These are phyloP conservation scores for Cornus florida DNA, from an alignment of 148 eudicot genomes.

Conservation along the genomic window DNA sequence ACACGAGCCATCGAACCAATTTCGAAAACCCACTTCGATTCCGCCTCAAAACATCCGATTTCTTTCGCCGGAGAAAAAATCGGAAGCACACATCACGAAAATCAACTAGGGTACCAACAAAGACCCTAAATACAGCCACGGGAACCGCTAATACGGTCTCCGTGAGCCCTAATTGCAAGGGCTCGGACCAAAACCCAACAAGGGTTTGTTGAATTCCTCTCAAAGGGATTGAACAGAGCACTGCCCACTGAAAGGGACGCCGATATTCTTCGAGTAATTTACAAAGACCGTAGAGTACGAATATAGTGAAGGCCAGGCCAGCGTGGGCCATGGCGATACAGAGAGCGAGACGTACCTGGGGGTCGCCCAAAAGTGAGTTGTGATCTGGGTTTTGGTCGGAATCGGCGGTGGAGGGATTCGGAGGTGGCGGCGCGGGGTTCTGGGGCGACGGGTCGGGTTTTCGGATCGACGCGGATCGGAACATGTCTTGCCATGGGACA, in stretches of 20 bases:
- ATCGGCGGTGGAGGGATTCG: slow-evolving; percentile 9
- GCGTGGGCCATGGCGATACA: slow-evolving; percentile 95
- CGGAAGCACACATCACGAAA: slow-evolving; percentile 39
- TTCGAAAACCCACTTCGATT: slow-evolving; percentile 61
- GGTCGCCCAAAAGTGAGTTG: slow-evolving; percentile 43
- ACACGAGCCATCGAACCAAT: slow-evolving; percentile 62
- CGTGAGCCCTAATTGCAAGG: slow-evolving; percentile 67
- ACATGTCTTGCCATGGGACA: slow-evolving; percentile 62
- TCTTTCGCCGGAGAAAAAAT: slow-evolving; percentile 33
- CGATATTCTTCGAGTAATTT: slow-evolving; percentile 72
- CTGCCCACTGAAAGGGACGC: slow-evolving; percentile 86
- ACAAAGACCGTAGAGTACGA: slow-evolving; percentile 59
- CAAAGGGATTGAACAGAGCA: slow-evolving; percentile 81
- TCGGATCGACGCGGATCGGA: slow-evolving; percentile 22
- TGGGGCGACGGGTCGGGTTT: slow-evolving; percentile 2
- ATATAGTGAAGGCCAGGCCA: slow-evolving; percentile 63
- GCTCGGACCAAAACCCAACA: slow-evolving; percentile 77
- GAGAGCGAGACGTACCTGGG: slow-evolving; percentile 74
- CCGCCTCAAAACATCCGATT: slow-evolving; percentile 23
- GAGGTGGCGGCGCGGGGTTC: slow-evolving; percentile 29
- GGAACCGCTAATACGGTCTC: slow-evolving; percentile 83
- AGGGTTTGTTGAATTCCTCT: slow-evolving; percentile 80
- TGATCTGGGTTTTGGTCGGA: background rate
- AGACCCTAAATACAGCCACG: slow-evolving; percentile 60
- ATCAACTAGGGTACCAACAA: slow-evolving; percentile 71